Evolutionary conservation across 1,284 basidiomycete genomes (phyloP), one percentile per base, ranked within the genome.

Genomic region (Sporisorium scitamineum): DNA sequence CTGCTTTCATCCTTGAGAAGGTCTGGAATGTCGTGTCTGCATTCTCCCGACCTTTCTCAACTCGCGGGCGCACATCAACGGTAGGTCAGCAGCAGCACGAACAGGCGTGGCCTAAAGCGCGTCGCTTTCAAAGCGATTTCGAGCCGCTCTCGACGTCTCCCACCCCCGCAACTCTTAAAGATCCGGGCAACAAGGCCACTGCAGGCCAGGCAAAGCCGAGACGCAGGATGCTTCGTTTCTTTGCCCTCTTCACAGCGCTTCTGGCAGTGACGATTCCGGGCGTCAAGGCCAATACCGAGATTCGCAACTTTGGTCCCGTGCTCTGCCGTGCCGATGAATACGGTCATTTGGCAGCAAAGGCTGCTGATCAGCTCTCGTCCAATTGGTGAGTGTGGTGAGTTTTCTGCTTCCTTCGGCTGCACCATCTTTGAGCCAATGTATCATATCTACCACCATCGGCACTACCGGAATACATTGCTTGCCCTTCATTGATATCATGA

Each of bases 1-100:
- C 73, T 0, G 87, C 86, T 0, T 81, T 80, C 24, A 1, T 83
- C 0, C 50, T 85, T 0, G 87, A 87, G 64, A 61, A 70, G 24
- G n/a, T 50, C 0, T 61, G 37, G 44, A 55, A 52, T 10, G 16
- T 65, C n/a, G 51, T 64, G 3, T 11, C 39, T 2, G 29, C 54
- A 5, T 1, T 75, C 22, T 45, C 44, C 4, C 54, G 37, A 2
- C 60, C 63, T 1, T 67, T 75, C 31, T 42, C 54, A 9, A n/a
- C 29, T 10, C 24, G 26, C n/a, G 22, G 14, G 13, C 2, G 16
- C 2, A 52, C n/a, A 14, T 14, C 6, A 9, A 32, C 10, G 42
- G 16, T 47, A 32, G 18, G 9, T 9, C 13, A 20, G 7, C 5
- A 48, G 9, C 6, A 45, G 22, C 16, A 29, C 2, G 20, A 26